A percentile compares a stretch with the other conserved stretches of the same genome.
Conservation (phyloP, 164 flowering plant species). For the Macadamia integrifolia region DNA sequence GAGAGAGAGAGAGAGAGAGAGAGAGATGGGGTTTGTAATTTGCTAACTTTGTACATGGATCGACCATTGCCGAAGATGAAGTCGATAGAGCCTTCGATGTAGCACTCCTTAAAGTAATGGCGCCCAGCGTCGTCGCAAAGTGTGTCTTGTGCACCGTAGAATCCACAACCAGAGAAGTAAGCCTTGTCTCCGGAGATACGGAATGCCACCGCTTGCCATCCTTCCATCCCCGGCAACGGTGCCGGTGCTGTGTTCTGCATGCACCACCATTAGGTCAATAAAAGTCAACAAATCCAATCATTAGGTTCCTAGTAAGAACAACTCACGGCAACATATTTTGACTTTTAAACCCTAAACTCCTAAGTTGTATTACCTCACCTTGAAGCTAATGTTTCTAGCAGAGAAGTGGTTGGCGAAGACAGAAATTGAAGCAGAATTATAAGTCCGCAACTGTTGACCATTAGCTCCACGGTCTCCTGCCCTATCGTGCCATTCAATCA, state of each 20-base stretch:
- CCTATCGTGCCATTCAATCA: slow-evolving; percentile 91
- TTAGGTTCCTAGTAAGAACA: too few relatives aligned
- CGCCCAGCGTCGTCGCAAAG: slow-evolving; percentile 91
- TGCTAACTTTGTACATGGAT: slow-evolving; percentile 81
- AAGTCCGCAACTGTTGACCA: slow-evolving; percentile 84
- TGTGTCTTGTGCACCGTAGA: slow-evolving; percentile 92
- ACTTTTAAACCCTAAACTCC: too few relatives aligned
- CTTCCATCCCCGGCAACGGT: slow-evolving; percentile 89
- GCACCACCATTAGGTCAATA: too few relatives aligned
- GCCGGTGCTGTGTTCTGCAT: slow-evolving; percentile 91
- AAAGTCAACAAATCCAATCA: too few relatives aligned
- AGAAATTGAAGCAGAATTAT: slow-evolving; percentile 79
- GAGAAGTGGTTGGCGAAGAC: slow-evolving; percentile 73
- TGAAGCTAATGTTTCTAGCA: slow-evolving; percentile 90
- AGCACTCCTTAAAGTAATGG: slow-evolving; percentile 93
- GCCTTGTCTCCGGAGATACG: slow-evolving; percentile 95
- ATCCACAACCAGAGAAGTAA: slow-evolving; percentile 76
- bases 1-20: too few relatives aligned
- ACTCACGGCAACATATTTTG: too few relatives aligned
- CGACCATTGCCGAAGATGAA: slow-evolving; percentile 97
- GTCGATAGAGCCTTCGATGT: slow-evolving; percentile 91
- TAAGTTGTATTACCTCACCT: slow-evolving; percentile 34
- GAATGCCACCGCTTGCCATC: slow-evolving; percentile 95
- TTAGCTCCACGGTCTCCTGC: slow-evolving; percentile 70
- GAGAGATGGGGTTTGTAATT: not conserved